Conservation (phyloP, 805 yeast genomes). For the Cyberlindnera amylophila region DNA sequence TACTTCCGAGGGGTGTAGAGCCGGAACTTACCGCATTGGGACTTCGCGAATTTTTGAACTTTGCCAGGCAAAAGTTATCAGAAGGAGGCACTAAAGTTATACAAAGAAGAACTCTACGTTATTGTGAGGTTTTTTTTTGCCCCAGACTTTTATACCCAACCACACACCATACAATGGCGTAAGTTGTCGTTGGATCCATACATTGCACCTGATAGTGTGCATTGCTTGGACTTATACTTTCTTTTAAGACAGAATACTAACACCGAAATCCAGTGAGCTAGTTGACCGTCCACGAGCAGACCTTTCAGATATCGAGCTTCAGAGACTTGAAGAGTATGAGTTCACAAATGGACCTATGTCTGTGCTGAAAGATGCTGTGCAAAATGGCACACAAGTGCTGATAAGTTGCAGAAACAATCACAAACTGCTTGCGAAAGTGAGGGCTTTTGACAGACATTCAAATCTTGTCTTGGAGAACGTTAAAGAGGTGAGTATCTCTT, state of each 20-base stretch:
- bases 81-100: too few relatives aligned
- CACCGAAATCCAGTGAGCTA: conserved; percentile 45
- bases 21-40: conserved; percentile 7
- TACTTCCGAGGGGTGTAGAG: neutral
- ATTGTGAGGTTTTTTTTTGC: too few relatives aligned
- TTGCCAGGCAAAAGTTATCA: too few relatives aligned
- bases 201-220: too few relatives aligned
- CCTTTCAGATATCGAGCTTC: conserved; percentile 73
- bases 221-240: too few relatives aligned
- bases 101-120: too few relatives aligned
- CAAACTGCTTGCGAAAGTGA: conserved; percentile 82
- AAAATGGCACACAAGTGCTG: conserved; percentile 69
- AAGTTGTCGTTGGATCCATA: too few relatives aligned
- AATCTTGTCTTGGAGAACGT: conserved; percentile 91
- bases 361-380: conserved; percentile 77
- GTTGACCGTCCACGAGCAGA: conserved; percentile 75
- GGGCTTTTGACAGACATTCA: conserved; percentile 94
- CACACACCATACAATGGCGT: too few relatives aligned
- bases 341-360: conserved; percentile 89
- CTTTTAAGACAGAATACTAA: conserved; percentile 10
- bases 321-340: conserved; percentile 83
- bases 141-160: too few relatives aligned
- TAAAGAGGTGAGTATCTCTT: conserved; percentile 46
- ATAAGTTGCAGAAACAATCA: conserved; percentile 92
- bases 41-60: too few relatives aligned